Evolutionary conservation across 2,329 filamentous ascomycete species (phyloP).

Genomic region (Colletotrichum liaoningense): DNA sequence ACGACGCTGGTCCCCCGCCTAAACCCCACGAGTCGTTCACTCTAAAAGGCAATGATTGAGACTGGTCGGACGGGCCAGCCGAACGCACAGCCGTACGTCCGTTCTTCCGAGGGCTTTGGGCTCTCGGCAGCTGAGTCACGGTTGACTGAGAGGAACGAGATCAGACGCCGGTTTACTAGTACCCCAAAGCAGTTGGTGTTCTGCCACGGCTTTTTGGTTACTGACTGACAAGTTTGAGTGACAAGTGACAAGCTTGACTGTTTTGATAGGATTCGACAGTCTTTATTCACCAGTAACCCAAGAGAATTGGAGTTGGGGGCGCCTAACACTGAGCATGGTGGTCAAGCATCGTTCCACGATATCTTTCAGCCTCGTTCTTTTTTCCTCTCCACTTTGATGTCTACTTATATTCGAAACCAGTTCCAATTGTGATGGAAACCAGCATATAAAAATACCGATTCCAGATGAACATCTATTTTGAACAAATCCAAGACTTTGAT

Average conservation of each 20-base stretch:
- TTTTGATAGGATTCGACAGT: neutral
- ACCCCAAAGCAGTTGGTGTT: neutral
- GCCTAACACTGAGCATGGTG: no score
- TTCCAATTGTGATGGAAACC: no score
- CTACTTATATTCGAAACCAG: no score
- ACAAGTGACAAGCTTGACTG: neutral
- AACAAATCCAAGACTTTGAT: neutral
- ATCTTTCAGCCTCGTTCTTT: no score
- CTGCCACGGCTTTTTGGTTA: neutral
- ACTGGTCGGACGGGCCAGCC: neutral
- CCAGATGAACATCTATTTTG: neutral
- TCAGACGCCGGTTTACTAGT: neutral
- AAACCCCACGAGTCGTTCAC: constrained; percentile 1
- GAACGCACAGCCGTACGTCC: neutral
- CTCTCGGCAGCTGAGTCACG: neutral
- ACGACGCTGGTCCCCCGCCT: neutral
- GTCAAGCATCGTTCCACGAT: no score
- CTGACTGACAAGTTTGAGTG: neutral
- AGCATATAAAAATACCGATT: no score
- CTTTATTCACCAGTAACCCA: neutral
- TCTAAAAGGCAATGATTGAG: constrained; percentile 27
- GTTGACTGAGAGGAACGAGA: neutral
- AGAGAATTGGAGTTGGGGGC: no score
- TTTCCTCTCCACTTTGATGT: no score
- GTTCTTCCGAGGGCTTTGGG: neutral